phyloP scores from a whole-genome alignment of 371 early-diverging fungal species.

The Amoeboaphelidium protococcarum region DNA sequence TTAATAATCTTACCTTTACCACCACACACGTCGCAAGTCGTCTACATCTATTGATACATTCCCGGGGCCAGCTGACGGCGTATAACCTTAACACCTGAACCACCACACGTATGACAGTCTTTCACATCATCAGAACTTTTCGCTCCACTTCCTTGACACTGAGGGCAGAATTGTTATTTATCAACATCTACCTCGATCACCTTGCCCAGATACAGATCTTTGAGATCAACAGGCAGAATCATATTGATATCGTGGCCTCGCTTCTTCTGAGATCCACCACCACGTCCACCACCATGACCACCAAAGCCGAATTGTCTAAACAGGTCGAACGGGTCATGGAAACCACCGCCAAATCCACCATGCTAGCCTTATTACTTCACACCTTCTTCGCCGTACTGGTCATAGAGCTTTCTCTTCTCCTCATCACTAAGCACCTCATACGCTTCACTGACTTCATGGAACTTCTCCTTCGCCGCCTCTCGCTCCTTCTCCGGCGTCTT shows the following conservation, averaged over 20 bases:
- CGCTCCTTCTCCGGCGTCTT: constrained; percentile 48
- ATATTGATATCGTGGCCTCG: constrained; percentile 45
- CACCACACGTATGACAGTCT: constrained; percentile 47
- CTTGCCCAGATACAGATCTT: constrained; percentile 62
- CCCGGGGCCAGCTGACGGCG: constrained; percentile 69
- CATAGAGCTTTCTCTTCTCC: constrained; percentile 69
- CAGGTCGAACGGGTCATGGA: constrained; percentile 39
- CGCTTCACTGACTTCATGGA: constrained; percentile 72
- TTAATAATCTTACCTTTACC: constrained; percentile 67
- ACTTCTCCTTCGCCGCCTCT: constrained; percentile 56
- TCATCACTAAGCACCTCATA: constrained; percentile 74
- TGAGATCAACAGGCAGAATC: constrained; percentile 46
- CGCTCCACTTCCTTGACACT: constrained; percentile 81
- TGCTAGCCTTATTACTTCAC: constrained; percentile 26
- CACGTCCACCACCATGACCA: constrained; percentile 7
- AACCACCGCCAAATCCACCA: constrained; percentile 22
- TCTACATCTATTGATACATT: constrained; percentile 74
- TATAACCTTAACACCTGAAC: constrained; percentile 50
- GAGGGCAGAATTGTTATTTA: constrained; percentile 69
- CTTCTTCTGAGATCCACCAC: constrained; percentile 2
- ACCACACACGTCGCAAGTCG: constrained; percentile 58
- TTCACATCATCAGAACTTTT: constrained; percentile 49
- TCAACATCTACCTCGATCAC: constrained; percentile 60
- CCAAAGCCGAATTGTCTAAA: constrained; percentile 12
- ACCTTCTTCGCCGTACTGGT: constrained; percentile 80